Evolutionary conservation across 1,284 basidiomycete genomes (phyloP).

Genomic region (Trametes sp.): DNA sequence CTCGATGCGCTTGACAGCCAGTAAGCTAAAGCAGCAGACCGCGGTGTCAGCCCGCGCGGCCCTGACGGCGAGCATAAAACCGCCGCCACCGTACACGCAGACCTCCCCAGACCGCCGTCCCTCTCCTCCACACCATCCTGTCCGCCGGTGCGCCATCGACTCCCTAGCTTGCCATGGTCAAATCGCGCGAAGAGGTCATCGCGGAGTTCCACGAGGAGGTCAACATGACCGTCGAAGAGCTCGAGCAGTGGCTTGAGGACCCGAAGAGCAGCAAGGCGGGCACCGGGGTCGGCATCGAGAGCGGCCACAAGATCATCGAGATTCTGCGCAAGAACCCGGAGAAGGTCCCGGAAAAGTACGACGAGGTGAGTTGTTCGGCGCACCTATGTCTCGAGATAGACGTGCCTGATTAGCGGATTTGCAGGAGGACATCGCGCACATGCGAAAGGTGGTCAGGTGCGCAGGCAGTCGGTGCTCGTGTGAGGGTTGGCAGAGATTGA

Average conservation of each 20-base stretch:
- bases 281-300: conserved; percentile 46
- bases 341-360: conserved; percentile 43
- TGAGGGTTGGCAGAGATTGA: too few species aligned
- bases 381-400: too few species aligned
- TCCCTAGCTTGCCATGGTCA: conserved; percentile 29
- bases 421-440: conserved; percentile 46
- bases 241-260: conserved; percentile 44
- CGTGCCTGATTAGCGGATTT: background rate
- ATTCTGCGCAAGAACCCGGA: conserved; percentile 46
- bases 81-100: background rate
- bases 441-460: conserved; percentile 47
- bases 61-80: background rate
- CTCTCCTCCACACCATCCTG: background rate
- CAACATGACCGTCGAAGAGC: conserved; percentile 47
- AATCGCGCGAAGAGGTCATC: conserved; percentile 41
- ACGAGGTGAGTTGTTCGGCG: conserved; percentile 34
- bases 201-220: conserved; percentile 38
- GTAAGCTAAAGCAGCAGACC: conserved; percentile 11
- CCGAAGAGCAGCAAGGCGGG: conserved; percentile 45
- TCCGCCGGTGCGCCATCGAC: background rate
- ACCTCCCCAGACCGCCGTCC: background rate
- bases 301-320: conserved; percentile 45
- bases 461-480: conserved; percentile 2
- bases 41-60: background rate
- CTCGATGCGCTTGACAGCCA: conserved; percentile 6